Evolutionary conservation across 2,329 filamentous ascomycete species (phyloP), one percentile per base, ranked within the genome.

Genomic region (Ustulina deusta): DNA sequence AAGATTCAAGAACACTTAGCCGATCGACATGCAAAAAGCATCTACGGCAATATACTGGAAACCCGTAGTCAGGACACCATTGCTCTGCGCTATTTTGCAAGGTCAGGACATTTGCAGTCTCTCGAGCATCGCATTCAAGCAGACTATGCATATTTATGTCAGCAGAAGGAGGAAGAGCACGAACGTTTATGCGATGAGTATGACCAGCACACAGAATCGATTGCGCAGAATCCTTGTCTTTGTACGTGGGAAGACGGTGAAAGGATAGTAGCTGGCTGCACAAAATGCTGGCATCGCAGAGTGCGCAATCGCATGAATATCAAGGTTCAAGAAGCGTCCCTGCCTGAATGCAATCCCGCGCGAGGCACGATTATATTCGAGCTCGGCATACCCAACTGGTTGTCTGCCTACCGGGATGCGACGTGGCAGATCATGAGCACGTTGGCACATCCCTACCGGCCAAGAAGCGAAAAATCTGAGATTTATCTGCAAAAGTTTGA

Each of bases 301-400:
- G 34, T 73, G 25, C 76, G 79, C 0, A 79, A 77, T 0, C 72
- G 76, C 1, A 78, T 88, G 20, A 73, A 66, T 11, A 87, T 89
- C 22, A 9, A 68, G 0, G 74, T 84, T 1, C 81, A 85, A 48
- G 87, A 89, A 70, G 78, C 84, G 59, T 84, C 82, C 1, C 77
- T 89, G 0, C 86, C 86, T 2, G 44, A 58, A 0, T 63, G 78
- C 1, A 54, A 73, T 0, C 66, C 74, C 2, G 71, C 79, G 10
- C 78, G 78, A n/a, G 82, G 83, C 36, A 79, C 79, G 0, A 76
- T 86, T 0, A 69, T 89, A 0, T 87, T 89, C 58, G 87, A 90
- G 68, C 75, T 89, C 0, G 67, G 61, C 0, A 78, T 80, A 25
- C 87, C 87, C 0, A 36, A 71, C 2, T 77, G 77, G 3, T 82